Base-by-base conservation (phyloP, 2,329 filamentous ascomycete species). In the Fusarium sororula region DNA sequence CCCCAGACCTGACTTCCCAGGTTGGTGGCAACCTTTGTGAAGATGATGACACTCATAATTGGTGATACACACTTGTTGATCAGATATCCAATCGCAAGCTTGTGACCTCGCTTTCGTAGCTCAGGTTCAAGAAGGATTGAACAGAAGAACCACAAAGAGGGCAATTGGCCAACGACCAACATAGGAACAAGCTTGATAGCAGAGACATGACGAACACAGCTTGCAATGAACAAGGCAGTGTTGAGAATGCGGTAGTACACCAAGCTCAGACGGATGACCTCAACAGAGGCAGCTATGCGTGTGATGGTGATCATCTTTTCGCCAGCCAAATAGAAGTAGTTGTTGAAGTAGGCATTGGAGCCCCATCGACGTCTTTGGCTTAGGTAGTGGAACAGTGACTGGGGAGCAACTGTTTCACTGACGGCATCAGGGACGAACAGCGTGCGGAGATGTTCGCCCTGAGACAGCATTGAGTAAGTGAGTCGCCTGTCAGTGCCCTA, bases 261-360 rank as follows among this genome's bases (percentile, higher is more conserved):
- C 24, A 82, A 70, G 44, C 75, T 80, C 7, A 81, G 68, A 6
- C 80, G 76, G 10, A 79, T 65, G 20, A 82, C 75, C n/a, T 82
- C 80, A 3, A 82, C 72, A 0, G 75, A 72, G 0, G 80, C 79
- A 3, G 75, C 78, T 13, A 82, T 70, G 1, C 80, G 79, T 7
- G 80, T 82, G 24, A 82, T 65, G 24, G 74, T 86, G 63, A 83
- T 88, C 79, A 82, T 81, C 35, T 80, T 79, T 45, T 80, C 76
- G 20, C 80, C 80, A 10, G 69, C 73, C 3, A 79, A 68, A 39
- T 82, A 82, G 42, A 80, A 82, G 51, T 80, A 82, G 47, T 82
- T 82, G 77, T 82, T 82, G 66, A 81, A 82, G 62, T 82, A 82
- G 10, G 80, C 80, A 20, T 82, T 82, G 5, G 78, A 80, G 6